Percentiles rank a stretch among this genome's conserved stretches.
phyloP scores from a whole-genome alignment of 1,284 basidiomycete genomes.

The Cronartium quercuum region DNA sequence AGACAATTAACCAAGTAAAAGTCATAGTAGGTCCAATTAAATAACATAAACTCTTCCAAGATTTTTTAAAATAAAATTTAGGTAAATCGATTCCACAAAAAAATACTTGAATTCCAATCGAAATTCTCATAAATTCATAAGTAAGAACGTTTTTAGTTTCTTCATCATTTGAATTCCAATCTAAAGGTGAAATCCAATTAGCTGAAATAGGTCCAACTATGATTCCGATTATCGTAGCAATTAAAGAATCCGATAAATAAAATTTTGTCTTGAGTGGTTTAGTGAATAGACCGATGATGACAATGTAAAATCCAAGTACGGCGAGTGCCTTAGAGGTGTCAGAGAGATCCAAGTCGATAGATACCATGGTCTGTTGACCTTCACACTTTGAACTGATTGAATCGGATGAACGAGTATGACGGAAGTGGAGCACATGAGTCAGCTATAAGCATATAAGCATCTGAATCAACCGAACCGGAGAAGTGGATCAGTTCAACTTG shows the following conservation, averaged over 20 bases:
- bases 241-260: constrained; percentile 47
- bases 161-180: constrained; percentile 43
- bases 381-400: not conserved
- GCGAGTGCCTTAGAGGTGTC: constrained; percentile 29
- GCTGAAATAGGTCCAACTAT: constrained; percentile 46
- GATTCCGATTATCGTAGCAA: constrained; percentile 45
- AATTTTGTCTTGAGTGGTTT: constrained; percentile 47
- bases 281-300: constrained; percentile 47
- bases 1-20: constrained; percentile 49
- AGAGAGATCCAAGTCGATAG: not conserved
- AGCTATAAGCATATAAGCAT: too few species aligned
- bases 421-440: too few species aligned
- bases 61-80: constrained; percentile 46
- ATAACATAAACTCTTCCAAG: constrained; percentile 47
- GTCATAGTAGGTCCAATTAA: constrained; percentile 51
- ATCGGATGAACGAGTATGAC: too few species aligned
- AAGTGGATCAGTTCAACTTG: too few species aligned
- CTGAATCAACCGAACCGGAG: too few species aligned
- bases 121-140: constrained; percentile 50
- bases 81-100: constrained; percentile 51
- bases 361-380: not conserved
- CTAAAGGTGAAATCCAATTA: constrained; percentile 47
- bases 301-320: not conserved
- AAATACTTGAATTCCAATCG: constrained; percentile 48
- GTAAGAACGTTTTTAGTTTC: constrained; percentile 43